A percentile compares a stretch with the other conserved stretches of the same genome.
phyloP scores from a whole-genome alignment of 345 rosid species.

The Citrus medica region DNA sequence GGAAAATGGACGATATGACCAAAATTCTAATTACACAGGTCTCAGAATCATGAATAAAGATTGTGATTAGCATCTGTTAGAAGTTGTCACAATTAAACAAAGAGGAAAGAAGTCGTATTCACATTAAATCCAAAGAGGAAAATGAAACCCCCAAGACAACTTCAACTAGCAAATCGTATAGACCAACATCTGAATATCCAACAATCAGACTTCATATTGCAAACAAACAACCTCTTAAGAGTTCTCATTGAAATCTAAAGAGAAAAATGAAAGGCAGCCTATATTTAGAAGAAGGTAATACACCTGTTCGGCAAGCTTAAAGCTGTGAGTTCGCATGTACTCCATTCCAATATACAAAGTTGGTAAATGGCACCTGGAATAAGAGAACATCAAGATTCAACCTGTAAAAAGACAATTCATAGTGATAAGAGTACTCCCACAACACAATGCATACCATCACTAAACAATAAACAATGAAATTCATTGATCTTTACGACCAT shows the following conservation, averaged over 20 bases:
- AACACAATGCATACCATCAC: constrained; percentile 17
- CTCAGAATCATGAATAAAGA: not conserved
- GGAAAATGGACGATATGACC: not conserved
- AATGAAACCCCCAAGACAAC: not conserved
- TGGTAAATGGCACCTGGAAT: constrained; percentile 97
- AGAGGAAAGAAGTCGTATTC: not conserved
- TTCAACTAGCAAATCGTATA: not conserved
- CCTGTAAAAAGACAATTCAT: constrained; percentile 58
- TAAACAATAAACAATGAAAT: not conserved
- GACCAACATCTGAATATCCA: not conserved
- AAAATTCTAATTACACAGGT: not conserved
- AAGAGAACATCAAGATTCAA: constrained; percentile 73
- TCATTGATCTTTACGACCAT: not conserved
- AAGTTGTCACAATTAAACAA: not conserved
- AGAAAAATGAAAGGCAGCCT: not conserved
- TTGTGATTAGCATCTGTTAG: not conserved
- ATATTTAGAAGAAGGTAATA: constrained; percentile 16
- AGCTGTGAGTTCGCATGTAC: constrained; percentile 96
- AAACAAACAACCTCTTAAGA: not conserved
- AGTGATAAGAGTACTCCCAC: constrained; percentile 48
- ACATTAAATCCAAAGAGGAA: not conserved
- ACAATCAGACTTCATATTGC: not conserved
- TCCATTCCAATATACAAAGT: constrained; percentile 97
- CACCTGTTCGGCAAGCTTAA: constrained; percentile 99
- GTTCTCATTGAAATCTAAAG: not conserved